These are phyloP conservation scores for Populus hybrid DNA, from an alignment of 441 rosid genomes.

Conservation along the genomic window DNA sequence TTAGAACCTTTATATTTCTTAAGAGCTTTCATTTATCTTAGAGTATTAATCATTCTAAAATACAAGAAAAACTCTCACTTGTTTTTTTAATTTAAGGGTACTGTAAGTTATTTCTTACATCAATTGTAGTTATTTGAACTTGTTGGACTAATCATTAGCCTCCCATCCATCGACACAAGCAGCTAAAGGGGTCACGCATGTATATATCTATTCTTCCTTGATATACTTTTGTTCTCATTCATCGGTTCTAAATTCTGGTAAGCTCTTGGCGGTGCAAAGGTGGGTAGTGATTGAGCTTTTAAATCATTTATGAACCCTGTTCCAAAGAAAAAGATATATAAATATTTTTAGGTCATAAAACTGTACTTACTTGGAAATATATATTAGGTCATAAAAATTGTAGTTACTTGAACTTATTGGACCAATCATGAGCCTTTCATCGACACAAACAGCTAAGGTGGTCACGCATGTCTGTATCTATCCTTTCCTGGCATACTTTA, in stretches of 20 bases:
- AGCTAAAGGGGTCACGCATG: slow-evolving; percentile 4
- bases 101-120: too few relatives aligned
- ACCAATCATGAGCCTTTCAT: not conserved
- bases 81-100: not conserved
- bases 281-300: not conserved
- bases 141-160: slow-evolving; percentile 1
- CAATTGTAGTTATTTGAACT: not conserved
- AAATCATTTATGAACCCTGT: too few relatives aligned
- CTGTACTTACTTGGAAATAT: too few relatives aligned
- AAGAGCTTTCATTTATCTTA: not conserved
- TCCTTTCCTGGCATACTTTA: too few relatives aligned
- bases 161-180: not conserved
- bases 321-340: too few relatives aligned
- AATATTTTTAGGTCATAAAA: too few relatives aligned
- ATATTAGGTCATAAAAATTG: too few relatives aligned
- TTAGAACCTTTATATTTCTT: too few relatives aligned
- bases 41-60: too few relatives aligned
- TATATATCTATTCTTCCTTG: not conserved
- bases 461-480: too few relatives aligned
- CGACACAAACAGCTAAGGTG: not conserved
- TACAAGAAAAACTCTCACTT: too few relatives aligned
- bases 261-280: slow-evolving; percentile 8
- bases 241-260: not conserved
- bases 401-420: not conserved
- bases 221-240: not conserved